These are phyloP conservation scores for Raphanus sativus DNA, from an alignment of 345 rosid genomes.

Conservation along the genomic window DNA sequence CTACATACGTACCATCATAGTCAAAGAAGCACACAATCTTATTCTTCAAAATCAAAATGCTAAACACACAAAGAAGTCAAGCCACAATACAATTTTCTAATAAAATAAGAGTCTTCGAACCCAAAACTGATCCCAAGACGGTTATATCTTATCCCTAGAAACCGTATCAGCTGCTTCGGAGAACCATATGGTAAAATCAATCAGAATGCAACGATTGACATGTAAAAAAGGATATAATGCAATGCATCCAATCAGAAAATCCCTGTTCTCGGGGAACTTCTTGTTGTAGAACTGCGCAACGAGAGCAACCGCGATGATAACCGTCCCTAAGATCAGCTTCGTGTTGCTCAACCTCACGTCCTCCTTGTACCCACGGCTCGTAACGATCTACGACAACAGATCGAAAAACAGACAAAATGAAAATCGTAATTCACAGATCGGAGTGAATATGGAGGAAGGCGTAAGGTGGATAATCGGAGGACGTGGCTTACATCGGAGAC, in stretches of 20 bases:
- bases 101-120: no score
- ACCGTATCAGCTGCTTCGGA: no score
- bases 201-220: background rate
- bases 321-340: slow-evolving; percentile 62
- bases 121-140: no score
- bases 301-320: slow-evolving; percentile 75
- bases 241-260: slow-evolving; percentile 85
- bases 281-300: slow-evolving; percentile 97
- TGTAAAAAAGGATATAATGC: slow-evolving; percentile 74
- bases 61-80: no score
- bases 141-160: no score
- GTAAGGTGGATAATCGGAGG: background rate
- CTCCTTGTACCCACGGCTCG: slow-evolving; percentile 78
- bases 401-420: background rate
- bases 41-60: no score
- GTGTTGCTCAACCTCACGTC: slow-evolving; percentile 87
- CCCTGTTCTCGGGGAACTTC: slow-evolving; percentile 91
- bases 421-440: background rate
- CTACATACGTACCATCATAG: slow-evolving; percentile 84
- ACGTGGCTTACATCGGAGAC: slow-evolving; percentile 64
- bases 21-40: slow-evolving; percentile 50
- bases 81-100: no score
- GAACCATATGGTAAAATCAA: no score
- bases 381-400: slow-evolving; percentile 54
- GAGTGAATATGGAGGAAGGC: background rate